Evolutionary conservation across 768 basidiomycete genomes (phyloP), one percentile per base, ranked within the genome.

Genomic region (Suillus weaverae): DNA sequence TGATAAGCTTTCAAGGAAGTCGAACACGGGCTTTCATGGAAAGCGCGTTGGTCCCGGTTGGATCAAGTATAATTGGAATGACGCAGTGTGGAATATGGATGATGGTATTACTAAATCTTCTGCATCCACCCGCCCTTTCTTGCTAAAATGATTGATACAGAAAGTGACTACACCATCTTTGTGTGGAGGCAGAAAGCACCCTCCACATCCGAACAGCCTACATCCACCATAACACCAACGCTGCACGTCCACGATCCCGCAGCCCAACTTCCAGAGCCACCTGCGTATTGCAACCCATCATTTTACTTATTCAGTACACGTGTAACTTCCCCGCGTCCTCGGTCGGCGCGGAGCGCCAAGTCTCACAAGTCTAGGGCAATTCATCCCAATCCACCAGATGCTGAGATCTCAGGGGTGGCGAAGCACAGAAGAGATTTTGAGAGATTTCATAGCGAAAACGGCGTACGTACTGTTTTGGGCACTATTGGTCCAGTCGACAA

Each of bases 391-490:
- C 75, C 67, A 64, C 38, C 33, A 35, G 62, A 63, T 26, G 68
- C 66, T 32, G 73, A 70, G 60, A 33, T 36, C 7, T 81, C 87
- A 60, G 80, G 81, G 3, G 81, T 84, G 1, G 89, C 87, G 4
- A 83, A 83, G 65, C 84, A 88, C 76, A 89, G 89, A 77, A 89
- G 85, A 70, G 86, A 89, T 51, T 96, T 95, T 69, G 85, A 92
- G 70, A 86, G 85, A 68, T 98, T 98, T 70, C 95, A 97, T 69
- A 84, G 84, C 22, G 91, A 92, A 78, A 95, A 95, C 70, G 97
- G 97, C 0, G 96, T 98, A 10, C 82, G 97, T 60, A 99, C 95
- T 4, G 91, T 99, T 18, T 82, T 89, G 68, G 97, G 97, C 3
- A 89, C 85, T 67, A 94, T 99, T 64, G 97, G 95, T 0, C 90